phyloP scores from a whole-genome alignment of 768 basidiomycete species.

The Macrolepiota fuliginosa region DNA sequence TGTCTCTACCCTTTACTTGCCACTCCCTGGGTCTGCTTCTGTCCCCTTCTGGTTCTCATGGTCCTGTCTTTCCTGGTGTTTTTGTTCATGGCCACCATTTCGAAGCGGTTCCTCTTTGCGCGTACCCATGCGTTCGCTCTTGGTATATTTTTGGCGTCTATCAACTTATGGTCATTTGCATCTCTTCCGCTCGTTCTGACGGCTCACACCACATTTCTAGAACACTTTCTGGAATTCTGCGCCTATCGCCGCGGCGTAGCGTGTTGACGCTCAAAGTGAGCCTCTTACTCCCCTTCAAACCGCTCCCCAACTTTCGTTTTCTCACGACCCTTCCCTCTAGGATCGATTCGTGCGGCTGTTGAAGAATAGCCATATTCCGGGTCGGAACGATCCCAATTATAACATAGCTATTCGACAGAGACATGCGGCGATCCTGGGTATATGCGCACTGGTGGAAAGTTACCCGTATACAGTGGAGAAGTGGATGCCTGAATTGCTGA shows the following conservation, averaged over 20 bases:
- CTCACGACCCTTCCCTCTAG: conserved; percentile 29
- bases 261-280: conserved; percentile 68
- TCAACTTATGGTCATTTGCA: neutral
- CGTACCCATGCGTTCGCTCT: conserved; percentile 4
- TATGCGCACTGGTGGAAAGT: conserved; percentile 89
- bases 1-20: neutral
- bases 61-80: neutral
- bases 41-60: neutral
- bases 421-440: conserved; percentile 92
- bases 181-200: neutral
- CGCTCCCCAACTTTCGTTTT: neutral
- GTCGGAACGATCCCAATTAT: conserved; percentile 62
- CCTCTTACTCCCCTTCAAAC: conserved; percentile 5
- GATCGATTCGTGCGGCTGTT: conserved; percentile 79
- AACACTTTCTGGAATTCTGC: conserved; percentile 79
- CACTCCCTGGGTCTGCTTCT: neutral
- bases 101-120: neutral
- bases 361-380: conserved; percentile 63
- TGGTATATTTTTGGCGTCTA: neutral
- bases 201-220: conserved; percentile 27
- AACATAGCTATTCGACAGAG: conserved; percentile 70
- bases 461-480: conserved; percentile 95
- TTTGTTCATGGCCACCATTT: neutral
- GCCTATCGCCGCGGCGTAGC: conserved; percentile 77
- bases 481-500: conserved; percentile 88